phyloP scores from a whole-genome alignment of 495 filamentous ascomycete species.

The Penicillium malachiteum region DNA sequence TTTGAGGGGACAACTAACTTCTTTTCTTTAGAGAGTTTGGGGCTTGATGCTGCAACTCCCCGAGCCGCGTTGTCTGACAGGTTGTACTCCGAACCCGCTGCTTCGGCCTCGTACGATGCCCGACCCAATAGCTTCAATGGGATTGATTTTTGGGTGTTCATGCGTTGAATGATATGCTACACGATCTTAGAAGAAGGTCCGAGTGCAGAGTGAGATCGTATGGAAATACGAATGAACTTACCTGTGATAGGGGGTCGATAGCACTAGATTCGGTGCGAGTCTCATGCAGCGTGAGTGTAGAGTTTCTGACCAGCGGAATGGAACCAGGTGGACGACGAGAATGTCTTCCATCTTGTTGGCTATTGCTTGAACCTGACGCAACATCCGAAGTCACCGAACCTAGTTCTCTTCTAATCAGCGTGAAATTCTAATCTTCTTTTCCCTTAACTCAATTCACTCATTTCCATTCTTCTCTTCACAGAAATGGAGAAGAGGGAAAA shows the following conservation, averaged over 20 bases:
- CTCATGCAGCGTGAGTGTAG: conserved; percentile 31
- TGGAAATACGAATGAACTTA: conserved; percentile 29
- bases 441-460: neutral
- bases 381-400: conserved; percentile 35
- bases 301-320: conserved; percentile 24
- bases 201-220: too few species aligned
- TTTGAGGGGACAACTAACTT: conserved; percentile 52
- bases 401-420: conserved; percentile 16
- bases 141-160: conserved; percentile 71
- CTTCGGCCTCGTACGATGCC: conserved; percentile 52
- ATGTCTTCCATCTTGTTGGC: conserved; percentile 33
- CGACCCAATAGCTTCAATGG: conserved; percentile 63
- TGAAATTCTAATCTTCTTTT: neutral
- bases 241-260: conserved; percentile 58
- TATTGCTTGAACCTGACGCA: conserved; percentile 37
- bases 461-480: neutral
- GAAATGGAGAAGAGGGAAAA: too few species aligned
- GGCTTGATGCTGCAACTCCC: conserved; percentile 42
- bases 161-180: conserved; percentile 79
- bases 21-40: conserved; percentile 59
- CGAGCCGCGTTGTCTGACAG: conserved; percentile 33
- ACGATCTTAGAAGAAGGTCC: neutral
- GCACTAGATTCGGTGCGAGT: conserved; percentile 37
- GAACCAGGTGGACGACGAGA: conserved; percentile 17
- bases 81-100: conserved; percentile 49